These are phyloP conservation scores for Corrigiola litoralis DNA, from an alignment of 179 eudicot genomes.

Conservation along the genomic window DNA sequence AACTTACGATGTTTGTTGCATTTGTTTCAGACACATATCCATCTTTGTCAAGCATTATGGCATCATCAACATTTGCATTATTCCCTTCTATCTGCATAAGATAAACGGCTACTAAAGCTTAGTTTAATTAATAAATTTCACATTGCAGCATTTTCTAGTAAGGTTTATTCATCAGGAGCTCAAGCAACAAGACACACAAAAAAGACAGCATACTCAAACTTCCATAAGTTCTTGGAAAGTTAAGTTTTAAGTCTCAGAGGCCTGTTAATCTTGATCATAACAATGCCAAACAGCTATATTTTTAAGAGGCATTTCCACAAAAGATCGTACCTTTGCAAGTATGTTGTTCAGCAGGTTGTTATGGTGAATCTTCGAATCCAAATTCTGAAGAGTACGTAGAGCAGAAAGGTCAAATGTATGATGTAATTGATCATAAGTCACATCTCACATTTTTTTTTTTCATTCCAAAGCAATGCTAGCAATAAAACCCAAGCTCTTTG, in stretches of 20 bases:
- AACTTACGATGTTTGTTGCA: constrained; percentile 90
- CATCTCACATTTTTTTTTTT: no score
- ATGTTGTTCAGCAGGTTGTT: constrained; percentile 96
- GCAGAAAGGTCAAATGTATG: background rate
- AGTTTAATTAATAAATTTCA: background rate
- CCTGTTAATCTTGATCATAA: background rate
- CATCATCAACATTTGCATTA: constrained; percentile 92
- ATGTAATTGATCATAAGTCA: background rate
- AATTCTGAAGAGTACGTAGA: constrained; percentile 46
- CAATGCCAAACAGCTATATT: background rate
- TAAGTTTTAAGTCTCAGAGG: background rate
- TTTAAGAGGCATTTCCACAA: background rate
- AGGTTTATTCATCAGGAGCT: background rate
- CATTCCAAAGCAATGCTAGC: no score
- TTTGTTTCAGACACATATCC: constrained; percentile 98
- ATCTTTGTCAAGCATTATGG: constrained; percentile 95
- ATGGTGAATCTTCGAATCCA: constrained; percentile 99
- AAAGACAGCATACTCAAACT: background rate
- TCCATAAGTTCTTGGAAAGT: background rate
- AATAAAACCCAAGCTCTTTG: no score
- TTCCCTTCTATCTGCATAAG: constrained; percentile 90
- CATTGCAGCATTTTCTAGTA: background rate
- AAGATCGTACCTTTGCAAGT: constrained; percentile 74
- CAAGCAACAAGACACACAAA: background rate
- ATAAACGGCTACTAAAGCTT: background rate